Conservation (phyloP, 768 basidiomycete genomes). For the Amanita phalloides region DNA sequence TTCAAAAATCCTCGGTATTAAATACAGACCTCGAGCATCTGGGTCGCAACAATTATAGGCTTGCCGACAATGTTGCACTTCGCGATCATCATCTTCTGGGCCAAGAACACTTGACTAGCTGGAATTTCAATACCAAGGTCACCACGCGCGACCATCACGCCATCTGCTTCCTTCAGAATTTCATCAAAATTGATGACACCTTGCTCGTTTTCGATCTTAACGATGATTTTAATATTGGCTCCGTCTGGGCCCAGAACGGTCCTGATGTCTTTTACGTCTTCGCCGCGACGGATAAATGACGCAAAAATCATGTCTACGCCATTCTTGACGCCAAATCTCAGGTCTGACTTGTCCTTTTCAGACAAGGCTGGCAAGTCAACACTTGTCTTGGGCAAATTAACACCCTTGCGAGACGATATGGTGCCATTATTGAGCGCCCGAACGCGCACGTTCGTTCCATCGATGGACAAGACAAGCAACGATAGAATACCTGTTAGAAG, state of each 20-base stretch:
- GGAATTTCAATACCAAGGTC: slow-evolving; percentile 99
- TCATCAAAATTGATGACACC: slow-evolving; percentile 99
- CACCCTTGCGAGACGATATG: slow-evolving; percentile 95
- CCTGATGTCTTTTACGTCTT: slow-evolving; percentile 92
- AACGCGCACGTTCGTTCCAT: slow-evolving; percentile 72
- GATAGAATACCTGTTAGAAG: slow-evolving; percentile 62
- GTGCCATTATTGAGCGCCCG: slow-evolving; percentile 85
- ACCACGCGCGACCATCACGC: slow-evolving; percentile 99
- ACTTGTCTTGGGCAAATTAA: slow-evolving; percentile 96
- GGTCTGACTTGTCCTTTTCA: slow-evolving; percentile 95
- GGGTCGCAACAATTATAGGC: slow-evolving; percentile 97
- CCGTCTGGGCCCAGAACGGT: slow-evolving; percentile 91
- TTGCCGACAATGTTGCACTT: slow-evolving; percentile 98
- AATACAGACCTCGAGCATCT: slow-evolving; percentile 85
- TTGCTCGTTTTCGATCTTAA: slow-evolving; percentile 99
- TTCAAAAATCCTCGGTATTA: background rate
- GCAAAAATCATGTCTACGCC: slow-evolving; percentile 99
- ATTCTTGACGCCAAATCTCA: slow-evolving; percentile 93
- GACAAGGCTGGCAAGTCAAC: slow-evolving; percentile 97
- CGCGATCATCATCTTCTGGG: slow-evolving; percentile 99
- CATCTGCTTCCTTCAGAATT: slow-evolving; percentile 89
- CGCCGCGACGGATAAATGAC: slow-evolving; percentile 92
- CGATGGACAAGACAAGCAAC: slow-evolving; percentile 84
- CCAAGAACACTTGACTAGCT: slow-evolving; percentile 97
- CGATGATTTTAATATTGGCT: slow-evolving; percentile 95